Evolutionary conservation across 192 early-diverging fungal species (phyloP).

Genomic region (Endogone sp.): DNA sequence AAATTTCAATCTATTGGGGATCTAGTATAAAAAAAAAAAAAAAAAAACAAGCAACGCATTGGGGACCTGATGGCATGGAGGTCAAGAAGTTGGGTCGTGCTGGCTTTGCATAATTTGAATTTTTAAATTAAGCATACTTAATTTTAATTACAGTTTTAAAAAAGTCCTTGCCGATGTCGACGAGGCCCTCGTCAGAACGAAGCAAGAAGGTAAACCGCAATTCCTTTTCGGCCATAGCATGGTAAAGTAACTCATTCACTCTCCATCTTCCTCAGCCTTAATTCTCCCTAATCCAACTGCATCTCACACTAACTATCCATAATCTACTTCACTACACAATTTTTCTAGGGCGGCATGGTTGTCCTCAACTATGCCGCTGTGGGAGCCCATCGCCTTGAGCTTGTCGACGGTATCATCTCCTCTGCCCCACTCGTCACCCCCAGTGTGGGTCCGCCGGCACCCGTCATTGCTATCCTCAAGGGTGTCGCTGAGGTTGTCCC

Average conservation of each 20-base stretch:
- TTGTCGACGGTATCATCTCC: conserved; percentile 47
- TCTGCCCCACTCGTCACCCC: conserved; percentile 43
- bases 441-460: conserved; percentile 21
- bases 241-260: conserved; percentile 22
- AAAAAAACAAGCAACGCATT: too few species aligned
- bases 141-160: too few species aligned
- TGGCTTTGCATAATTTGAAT: too few species aligned
- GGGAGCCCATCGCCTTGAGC: conserved; percentile 22
- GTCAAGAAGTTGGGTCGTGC: too few species aligned
- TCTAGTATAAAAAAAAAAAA: too few species aligned
- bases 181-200: conserved; percentile 28
- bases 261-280: too few species aligned
- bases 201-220: conserved; percentile 36
- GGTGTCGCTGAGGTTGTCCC: conserved; percentile 35
- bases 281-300: too few species aligned
- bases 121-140: too few species aligned
- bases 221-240: conserved; percentile 55
- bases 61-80: too few species aligned
- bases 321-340: not conserved
- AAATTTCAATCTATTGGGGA: conserved; percentile 24
- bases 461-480: conserved; percentile 28
- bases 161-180: conserved; percentile 47
- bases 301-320: too few species aligned
- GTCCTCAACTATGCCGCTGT: conserved; percentile 49
- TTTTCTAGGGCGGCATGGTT: conserved; percentile 42